These are phyloP conservation scores for Aspergillus sp. DNA, from an alignment of 2,329 filamentous ascomycete species.

Conservation along the genomic window DNA sequence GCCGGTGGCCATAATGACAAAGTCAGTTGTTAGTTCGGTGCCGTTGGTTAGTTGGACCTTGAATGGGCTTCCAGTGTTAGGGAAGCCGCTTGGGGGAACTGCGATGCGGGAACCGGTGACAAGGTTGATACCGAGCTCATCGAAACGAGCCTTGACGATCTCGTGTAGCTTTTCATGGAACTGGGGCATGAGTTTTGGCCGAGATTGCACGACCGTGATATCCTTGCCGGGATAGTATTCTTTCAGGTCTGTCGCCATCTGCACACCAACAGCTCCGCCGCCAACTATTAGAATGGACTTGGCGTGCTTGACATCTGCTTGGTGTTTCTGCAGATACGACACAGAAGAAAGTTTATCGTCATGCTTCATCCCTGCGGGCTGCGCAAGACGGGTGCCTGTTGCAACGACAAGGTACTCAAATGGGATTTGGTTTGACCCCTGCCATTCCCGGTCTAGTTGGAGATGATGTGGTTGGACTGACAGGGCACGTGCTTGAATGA, in stretches of 20 bases:
- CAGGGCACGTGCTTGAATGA: conserved; percentile 27
- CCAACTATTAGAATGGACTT: conserved; percentile 35
- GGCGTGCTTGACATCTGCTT: conserved; percentile 21
- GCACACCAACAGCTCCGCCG: conserved; percentile 46
- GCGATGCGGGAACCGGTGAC: conserved; percentile 24
- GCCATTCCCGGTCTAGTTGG: conserved; percentile 30
- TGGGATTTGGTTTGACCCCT: conserved; percentile 22
- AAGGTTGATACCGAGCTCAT: conserved; percentile 25
- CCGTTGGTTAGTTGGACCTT: conserved; percentile 26
- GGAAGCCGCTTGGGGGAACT: conserved; percentile 22
- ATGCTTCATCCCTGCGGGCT: conserved; percentile 27
- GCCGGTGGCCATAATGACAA: conserved; percentile 42
- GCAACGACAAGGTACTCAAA: conserved; percentile 30
- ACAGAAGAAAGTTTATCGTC: conserved; percentile 29
- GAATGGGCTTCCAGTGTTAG: conserved; percentile 17
- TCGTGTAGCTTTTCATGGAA: conserved; percentile 27
- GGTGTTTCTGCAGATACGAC: conserved; percentile 27
- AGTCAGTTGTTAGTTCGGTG: conserved; percentile 28
- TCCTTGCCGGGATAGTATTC: conserved; percentile 42
- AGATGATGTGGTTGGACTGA: conserved; percentile 22
- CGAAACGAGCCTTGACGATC: conserved; percentile 25
- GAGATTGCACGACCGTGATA: conserved; percentile 44
- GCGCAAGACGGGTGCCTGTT: conserved; percentile 27
- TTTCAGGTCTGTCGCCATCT: conserved; percentile 47
- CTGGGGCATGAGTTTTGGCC: conserved; percentile 30